Conservation (phyloP, 208 protist genomes). For the Crithidia expoeki region DNA sequence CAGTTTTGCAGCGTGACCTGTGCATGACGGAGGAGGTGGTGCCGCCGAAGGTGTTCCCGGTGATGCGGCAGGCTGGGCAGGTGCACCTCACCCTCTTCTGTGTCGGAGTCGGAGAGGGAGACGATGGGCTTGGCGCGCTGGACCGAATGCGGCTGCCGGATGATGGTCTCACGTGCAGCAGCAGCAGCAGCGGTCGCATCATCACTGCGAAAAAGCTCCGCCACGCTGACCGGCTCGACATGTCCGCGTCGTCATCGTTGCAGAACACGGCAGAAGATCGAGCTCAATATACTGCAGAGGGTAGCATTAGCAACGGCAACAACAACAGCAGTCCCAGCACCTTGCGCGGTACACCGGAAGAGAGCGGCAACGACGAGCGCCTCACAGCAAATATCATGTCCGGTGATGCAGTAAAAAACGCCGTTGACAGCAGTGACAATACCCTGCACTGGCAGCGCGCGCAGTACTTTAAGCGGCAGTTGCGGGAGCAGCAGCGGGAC, state of each 20-base stretch:
- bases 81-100: constrained; percentile 87
- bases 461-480: constrained; percentile 63
- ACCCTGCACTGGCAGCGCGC: constrained; percentile 70
- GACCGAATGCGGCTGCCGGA: constrained; percentile 18
- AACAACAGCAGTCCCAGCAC: not conserved
- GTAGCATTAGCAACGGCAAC: not conserved
- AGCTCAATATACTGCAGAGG: not conserved
- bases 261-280: not conserved
- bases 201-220: constrained; percentile 79
- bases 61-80: constrained; percentile 77
- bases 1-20: constrained; percentile 74
- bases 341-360: not conserved
- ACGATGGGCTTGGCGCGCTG: constrained; percentile 11
- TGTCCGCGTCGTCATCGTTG: not conserved
- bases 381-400: not conserved
- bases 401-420: not conserved
- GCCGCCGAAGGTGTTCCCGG: constrained; percentile 71
- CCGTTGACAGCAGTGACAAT: not conserved
- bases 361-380: not conserved
- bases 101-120: constrained; percentile 42
- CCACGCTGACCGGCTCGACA: constrained; percentile 48
- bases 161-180: not conserved
- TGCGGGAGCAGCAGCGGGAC: constrained; percentile 28
- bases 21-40: constrained; percentile 71
- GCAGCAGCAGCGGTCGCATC: constrained; percentile 29